phyloP scores from a whole-genome alignment of 2,329 filamentous ascomycete genomes.

The Chaetoscypha palmicola region DNA sequence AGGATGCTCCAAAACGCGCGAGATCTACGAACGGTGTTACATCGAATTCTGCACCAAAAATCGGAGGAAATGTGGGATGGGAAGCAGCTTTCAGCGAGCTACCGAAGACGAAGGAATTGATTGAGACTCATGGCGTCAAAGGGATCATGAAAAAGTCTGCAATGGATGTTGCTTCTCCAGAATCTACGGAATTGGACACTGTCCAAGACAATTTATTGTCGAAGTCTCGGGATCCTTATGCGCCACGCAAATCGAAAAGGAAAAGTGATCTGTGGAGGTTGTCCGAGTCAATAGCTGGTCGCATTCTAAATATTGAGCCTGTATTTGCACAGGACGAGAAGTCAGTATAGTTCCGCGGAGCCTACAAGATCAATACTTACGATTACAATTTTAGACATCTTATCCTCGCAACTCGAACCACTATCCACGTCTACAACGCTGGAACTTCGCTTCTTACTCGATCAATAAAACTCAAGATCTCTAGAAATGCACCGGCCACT shows the following conservation, averaged over 20 bases:
- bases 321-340: slow-evolving; percentile 55
- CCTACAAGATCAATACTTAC: slow-evolving; percentile 9
- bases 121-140: neutral
- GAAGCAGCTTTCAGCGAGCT: slow-evolving; percentile 25
- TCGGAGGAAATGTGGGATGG: slow-evolving; percentile 19
- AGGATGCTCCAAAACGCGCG: slow-evolving; percentile 26
- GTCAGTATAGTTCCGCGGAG: slow-evolving; percentile 35
- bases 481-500: slow-evolving; percentile 14
- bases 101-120: slow-evolving; percentile 16
- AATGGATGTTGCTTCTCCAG: slow-evolving; percentile 18
- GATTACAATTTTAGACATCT: slow-evolving; percentile 45
- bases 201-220: neutral
- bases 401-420: slow-evolving; percentile 66
- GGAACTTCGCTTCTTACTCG: slow-evolving; percentile 74
- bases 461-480: slow-evolving; percentile 47
- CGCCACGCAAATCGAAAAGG: neutral
- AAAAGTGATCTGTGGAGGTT: slow-evolving; percentile 44
- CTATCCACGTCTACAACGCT: slow-evolving; percentile 74
- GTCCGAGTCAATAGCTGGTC: slow-evolving; percentile 57
- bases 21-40: slow-evolving; percentile 21
- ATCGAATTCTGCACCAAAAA: slow-evolving; percentile 11
- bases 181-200: neutral
- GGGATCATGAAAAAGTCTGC: neutral
- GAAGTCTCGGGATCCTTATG: slow-evolving; percentile 7
- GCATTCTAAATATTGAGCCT: slow-evolving; percentile 58